Percentiles rank a stretch among this genome's conserved stretches.
These are phyloP conservation scores for Trichoderma pleuroti DNA, from an alignment of 2,329 filamentous ascomycete genomes.

Conservation along the genomic window DNA sequence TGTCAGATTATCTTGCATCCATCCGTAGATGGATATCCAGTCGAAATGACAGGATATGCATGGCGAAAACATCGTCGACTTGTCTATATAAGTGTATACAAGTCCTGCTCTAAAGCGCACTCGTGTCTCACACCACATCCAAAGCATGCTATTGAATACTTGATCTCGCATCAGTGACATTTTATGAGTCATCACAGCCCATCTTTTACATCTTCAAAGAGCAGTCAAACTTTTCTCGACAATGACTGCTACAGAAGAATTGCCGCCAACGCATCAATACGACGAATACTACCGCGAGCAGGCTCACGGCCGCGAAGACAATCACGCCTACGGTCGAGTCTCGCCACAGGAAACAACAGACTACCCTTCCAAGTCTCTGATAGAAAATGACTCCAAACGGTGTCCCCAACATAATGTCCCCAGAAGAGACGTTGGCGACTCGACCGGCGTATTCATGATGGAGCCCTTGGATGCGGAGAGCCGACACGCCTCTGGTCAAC, in stretches of 20 bases:
- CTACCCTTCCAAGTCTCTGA: neutral
- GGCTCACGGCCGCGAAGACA: neutral
- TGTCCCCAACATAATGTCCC: neutral
- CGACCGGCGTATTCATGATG: neutral
- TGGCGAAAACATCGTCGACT: neutral
- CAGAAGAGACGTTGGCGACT: neutral
- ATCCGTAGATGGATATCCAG: neutral
- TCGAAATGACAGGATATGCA: neutral
- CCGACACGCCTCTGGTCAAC: neutral
- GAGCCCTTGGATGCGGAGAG: neutral
- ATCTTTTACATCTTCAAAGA: neutral
- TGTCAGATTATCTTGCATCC: neutral
- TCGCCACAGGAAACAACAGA: neutral
- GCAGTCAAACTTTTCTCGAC: neutral
- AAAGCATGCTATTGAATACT: neutral
- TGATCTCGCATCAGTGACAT: neutral
- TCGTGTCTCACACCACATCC: neutral
- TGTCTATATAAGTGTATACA: neutral
- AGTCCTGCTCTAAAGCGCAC: neutral
- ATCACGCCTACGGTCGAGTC: neutral
- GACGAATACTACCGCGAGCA: neutral
- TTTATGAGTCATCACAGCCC: rapidly evolving
- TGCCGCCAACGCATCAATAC: neutral
- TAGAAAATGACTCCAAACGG: neutral
- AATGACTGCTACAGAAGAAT: neutral